A percentile compares a stretch with the other conserved stretches of the same genome.
Evolutionary conservation across 2,329 filamentous ascomycete species (phyloP).

Genomic region (Sodiomyces alkalinus): DNA sequence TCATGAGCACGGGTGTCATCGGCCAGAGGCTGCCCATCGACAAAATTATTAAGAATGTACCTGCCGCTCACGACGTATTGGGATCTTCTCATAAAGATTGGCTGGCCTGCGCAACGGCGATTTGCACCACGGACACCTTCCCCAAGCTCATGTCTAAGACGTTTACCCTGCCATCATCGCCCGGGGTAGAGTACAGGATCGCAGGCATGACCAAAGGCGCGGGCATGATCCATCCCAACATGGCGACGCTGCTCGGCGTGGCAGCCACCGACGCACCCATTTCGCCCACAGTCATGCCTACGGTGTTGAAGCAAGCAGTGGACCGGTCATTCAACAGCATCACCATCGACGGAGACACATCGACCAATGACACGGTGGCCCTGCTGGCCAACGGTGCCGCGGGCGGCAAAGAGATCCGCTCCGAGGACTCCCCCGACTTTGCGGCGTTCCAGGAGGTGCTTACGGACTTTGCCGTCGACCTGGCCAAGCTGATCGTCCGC

Average conservation of each 20-base stretch:
- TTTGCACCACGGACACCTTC: conserved; percentile 97
- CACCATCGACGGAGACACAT: conserved; percentile 92
- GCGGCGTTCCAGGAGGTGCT: conserved; percentile 55
- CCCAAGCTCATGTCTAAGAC: conserved; percentile 80
- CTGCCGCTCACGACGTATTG: conserved; percentile 55
- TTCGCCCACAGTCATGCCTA: conserved; percentile 47
- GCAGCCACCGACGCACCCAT: conserved; percentile 85
- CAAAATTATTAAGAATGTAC: conserved; percentile 76
- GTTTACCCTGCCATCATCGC: conserved; percentile 72
- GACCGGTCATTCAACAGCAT: conserved; percentile 91
- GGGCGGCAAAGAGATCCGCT: conserved; percentile 49
- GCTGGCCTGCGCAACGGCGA: conserved; percentile 74
- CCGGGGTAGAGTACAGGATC: conserved; percentile 61
- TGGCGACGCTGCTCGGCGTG: conserved; percentile 88
- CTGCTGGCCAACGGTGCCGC: conserved; percentile 92
- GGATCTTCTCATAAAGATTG: conserved; percentile 70
- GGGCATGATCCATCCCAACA: conserved; percentile 98
- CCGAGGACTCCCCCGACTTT: conserved; percentile 45
- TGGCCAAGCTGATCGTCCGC: conserved; percentile 85
- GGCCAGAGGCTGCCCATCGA: conserved; percentile 84
- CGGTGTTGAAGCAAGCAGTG: conserved; percentile 58
- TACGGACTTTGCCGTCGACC: conserved; percentile 62
- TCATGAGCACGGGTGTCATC: conserved; percentile 98
- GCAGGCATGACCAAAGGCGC: conserved; percentile 96
- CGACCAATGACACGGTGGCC: conserved; percentile 91